Conservation (phyloP, 768 basidiomycete genomes). For the Boletus tylopilopsis region DNA sequence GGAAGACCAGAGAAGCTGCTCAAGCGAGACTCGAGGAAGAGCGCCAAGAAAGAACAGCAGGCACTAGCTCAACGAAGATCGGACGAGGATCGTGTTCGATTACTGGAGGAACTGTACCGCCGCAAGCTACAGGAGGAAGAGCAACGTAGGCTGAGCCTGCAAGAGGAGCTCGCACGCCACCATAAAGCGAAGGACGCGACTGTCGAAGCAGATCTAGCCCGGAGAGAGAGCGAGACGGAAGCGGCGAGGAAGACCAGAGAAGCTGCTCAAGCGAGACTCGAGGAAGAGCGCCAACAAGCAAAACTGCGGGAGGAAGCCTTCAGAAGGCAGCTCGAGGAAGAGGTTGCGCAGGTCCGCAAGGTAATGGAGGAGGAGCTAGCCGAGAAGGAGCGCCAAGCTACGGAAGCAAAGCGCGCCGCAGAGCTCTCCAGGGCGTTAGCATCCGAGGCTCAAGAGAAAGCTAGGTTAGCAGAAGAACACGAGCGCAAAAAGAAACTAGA, state of each 20-base stretch:
- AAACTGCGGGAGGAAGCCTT: slow-evolving; percentile 23
- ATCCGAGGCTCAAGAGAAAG: slow-evolving; percentile 29
- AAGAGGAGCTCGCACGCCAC: slow-evolving; percentile 26
- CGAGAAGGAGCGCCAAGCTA: slow-evolving; percentile 21
- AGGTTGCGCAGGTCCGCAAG: slow-evolving; percentile 22
- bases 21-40: slow-evolving; percentile 25
- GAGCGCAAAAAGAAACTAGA: slow-evolving; percentile 27
- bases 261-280: slow-evolving; percentile 18
- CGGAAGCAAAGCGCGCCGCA: slow-evolving; percentile 27
- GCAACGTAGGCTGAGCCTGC: slow-evolving; percentile 18
- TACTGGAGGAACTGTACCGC: slow-evolving; percentile 27
- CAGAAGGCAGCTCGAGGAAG: slow-evolving; percentile 25
- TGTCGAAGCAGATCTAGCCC: slow-evolving; percentile 15
- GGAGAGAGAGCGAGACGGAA: slow-evolving; percentile 22
- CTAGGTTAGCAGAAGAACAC: slow-evolving; percentile 28
- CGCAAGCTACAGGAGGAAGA: slow-evolving; percentile 30
- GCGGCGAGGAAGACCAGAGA: slow-evolving; percentile 15
- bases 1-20: slow-evolving; percentile 17
- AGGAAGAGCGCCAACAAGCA: slow-evolving; percentile 27
- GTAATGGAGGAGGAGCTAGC: slow-evolving; percentile 20
- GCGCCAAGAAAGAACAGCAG: slow-evolving; percentile 24
- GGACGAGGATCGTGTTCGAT: slow-evolving; percentile 24
- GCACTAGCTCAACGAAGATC: slow-evolving; percentile 13
- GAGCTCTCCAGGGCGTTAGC: slow-evolving; percentile 25
- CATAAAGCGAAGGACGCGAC: slow-evolving; percentile 16